Conservation (phyloP, 164 flowering plant genomes). For the Cinnamomum micranthum region DNA sequence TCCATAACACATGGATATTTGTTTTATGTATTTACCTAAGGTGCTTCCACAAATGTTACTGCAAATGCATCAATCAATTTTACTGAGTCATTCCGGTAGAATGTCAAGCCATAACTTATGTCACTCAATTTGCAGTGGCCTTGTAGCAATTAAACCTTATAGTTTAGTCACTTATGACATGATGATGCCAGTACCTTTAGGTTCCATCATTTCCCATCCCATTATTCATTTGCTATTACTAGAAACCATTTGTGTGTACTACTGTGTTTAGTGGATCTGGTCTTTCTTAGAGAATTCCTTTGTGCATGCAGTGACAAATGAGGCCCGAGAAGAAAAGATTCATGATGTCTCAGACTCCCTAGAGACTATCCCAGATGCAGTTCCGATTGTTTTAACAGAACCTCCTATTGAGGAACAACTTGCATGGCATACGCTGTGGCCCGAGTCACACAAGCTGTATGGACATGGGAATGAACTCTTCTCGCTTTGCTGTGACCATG, state of each 20-base stretch:
- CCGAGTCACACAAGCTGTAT: constrained; percentile 95
- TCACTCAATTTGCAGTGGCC: too few relatives aligned
- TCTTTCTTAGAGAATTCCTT: not conserved
- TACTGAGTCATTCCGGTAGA: too few relatives aligned
- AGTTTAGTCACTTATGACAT: too few relatives aligned
- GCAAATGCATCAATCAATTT: too few relatives aligned
- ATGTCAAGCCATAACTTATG: too few relatives aligned
- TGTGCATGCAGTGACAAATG: constrained; percentile 47
- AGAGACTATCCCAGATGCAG: constrained; percentile 91
- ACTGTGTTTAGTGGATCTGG: not conserved
- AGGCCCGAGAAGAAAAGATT: constrained; percentile 30
- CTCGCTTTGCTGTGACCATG: constrained; percentile 77
- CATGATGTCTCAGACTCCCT: constrained; percentile 62
- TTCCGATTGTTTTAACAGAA: constrained; percentile 69
- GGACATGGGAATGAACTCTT: constrained; percentile 99
- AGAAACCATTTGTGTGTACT: not conserved
- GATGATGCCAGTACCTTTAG: too few relatives aligned
- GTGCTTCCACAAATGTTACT: too few relatives aligned
- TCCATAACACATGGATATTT: too few relatives aligned
- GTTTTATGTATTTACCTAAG: too few relatives aligned
- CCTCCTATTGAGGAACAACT: constrained; percentile 95
- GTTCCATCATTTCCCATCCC: too few relatives aligned
- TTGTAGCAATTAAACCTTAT: too few relatives aligned
- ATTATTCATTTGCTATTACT: too few relatives aligned
- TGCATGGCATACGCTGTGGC: constrained; percentile 95